Conservation (phyloP, 768 basidiomycete genomes). For the Panus rudis region DNA sequence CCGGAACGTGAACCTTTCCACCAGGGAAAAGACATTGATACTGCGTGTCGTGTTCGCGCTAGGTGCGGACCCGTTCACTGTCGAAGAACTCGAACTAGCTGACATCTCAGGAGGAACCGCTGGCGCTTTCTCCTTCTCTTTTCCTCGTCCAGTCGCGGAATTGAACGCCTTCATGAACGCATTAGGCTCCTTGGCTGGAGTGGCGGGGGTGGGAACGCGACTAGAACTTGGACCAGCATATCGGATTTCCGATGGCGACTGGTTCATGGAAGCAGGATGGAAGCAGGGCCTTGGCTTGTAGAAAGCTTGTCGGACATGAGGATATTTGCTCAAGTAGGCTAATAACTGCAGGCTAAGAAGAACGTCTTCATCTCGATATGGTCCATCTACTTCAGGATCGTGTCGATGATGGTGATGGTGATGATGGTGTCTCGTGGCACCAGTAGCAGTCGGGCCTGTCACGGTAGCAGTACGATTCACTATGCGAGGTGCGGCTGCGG, state of each 20-base stretch:
- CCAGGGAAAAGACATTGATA: constrained; percentile 93
- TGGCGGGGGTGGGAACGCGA: constrained; percentile 15
- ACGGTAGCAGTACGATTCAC: constrained; percentile 3
- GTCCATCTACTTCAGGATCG: constrained; percentile 43
- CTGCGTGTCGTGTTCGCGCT: constrained; percentile 36
- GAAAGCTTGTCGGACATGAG: constrained; percentile 93
- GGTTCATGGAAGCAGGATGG: constrained; percentile 57
- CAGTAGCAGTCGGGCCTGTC: constrained; percentile 10
- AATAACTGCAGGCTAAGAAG: constrained; percentile 85
- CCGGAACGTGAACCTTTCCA: constrained; percentile 94
- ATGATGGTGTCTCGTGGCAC: constrained; percentile 21
- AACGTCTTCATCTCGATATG: constrained; percentile 93
- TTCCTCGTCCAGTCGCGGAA: constrained; percentile 36
- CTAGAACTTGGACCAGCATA: constrained; percentile 3
- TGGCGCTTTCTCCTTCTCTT: constrained; percentile 34
- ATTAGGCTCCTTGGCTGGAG: constrained; percentile 27
- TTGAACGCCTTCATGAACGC: constrained; percentile 42
- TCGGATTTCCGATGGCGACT: constrained; percentile 4
- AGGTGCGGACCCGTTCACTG: constrained; percentile 14
- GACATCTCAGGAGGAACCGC: constrained; percentile 10
- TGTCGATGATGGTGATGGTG: constrained; percentile 28
- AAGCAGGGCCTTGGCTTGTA: constrained; percentile 83
- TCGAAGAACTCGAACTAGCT: constrained; percentile 6
- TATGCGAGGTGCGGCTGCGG: background rate
- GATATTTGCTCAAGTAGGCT: constrained; percentile 96